Percentiles rank a stretch among this genome's conserved stretches.
phyloP scores from a whole-genome alignment of 2,329 filamentous ascomycete genomes.

The Neodidymelliopsis sp. region DNA sequence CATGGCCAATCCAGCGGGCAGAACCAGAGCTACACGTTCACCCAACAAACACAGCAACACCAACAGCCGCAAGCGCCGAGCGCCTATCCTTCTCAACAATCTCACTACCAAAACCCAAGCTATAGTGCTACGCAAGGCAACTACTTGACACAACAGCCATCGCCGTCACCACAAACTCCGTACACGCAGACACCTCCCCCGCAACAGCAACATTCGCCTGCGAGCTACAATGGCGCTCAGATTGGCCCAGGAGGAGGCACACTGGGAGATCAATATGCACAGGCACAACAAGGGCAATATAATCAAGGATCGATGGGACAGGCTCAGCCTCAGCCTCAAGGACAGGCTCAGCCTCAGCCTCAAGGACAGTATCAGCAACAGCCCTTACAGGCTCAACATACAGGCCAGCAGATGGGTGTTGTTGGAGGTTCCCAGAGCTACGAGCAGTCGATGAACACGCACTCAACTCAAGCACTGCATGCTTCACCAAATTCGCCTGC shows the following conservation, averaged over 20 bases:
- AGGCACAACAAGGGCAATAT: slow-evolving; percentile 22
- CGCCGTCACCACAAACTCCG: slow-evolving; percentile 19
- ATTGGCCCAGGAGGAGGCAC: slow-evolving; percentile 20
- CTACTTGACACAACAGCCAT: slow-evolving; percentile 36
- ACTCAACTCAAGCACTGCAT: slow-evolving; percentile 19
- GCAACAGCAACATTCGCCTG: slow-evolving; percentile 26
- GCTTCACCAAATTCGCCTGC: slow-evolving; percentile 19
- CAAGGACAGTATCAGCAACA: slow-evolving; percentile 21
- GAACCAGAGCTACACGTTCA: slow-evolving; percentile 24
- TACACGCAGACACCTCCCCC: slow-evolving; percentile 19
- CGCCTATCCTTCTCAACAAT: slow-evolving; percentile 35
- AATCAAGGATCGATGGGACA: slow-evolving; percentile 15
- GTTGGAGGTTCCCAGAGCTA: slow-evolving; percentile 23
- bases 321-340: background rate
- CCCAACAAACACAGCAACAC: slow-evolving; percentile 22
- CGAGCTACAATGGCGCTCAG: slow-evolving; percentile 20
- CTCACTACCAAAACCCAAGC: slow-evolving; percentile 34
- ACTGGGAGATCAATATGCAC: slow-evolving; percentile 14
- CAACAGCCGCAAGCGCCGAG: slow-evolving; percentile 26
- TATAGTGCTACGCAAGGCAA: slow-evolving; percentile 37
- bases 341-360: background rate
- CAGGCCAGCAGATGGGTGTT: slow-evolving; percentile 39
- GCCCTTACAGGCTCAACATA: slow-evolving; percentile 17
- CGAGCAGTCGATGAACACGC: slow-evolving; percentile 11
- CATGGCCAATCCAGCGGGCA: slow-evolving; percentile 30